Conservation (phyloP, 257 asterid genomes). For the Paulownia fortunei region DNA sequence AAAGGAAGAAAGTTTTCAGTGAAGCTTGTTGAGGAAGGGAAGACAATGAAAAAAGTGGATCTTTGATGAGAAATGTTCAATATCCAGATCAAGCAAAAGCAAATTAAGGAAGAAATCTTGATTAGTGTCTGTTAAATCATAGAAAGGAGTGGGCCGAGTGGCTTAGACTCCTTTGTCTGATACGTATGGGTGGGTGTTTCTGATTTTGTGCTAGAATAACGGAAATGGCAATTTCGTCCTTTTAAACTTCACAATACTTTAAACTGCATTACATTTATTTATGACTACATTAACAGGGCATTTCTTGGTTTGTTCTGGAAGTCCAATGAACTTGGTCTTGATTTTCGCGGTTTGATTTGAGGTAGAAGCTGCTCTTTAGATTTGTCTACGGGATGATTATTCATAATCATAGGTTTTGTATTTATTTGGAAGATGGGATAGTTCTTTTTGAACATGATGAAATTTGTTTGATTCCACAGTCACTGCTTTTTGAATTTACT, state of each 20-base stretch:
- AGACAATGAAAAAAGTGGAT: conserved; percentile 31
- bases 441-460: background rate
- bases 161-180: background rate
- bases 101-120: conserved; percentile 28
- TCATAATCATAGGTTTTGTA: background rate
- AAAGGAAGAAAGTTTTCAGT: background rate
- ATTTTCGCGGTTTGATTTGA: background rate
- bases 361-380: background rate
- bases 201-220: background rate
- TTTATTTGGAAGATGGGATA: background rate
- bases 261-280: background rate
- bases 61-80: conserved; percentile 26
- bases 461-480: background rate
- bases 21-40: conserved; percentile 38
- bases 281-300: background rate
- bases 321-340: background rate
- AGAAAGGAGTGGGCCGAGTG: conserved; percentile 10
- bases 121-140: conserved; percentile 18
- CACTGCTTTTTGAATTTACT: background rate
- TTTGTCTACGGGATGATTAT: background rate
- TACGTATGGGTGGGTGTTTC: background rate
- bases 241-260: background rate
- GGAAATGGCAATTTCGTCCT: conserved; percentile 24
- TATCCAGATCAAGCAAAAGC: conserved; percentile 1
- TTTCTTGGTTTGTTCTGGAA: conserved; percentile 13